Conservation (phyloP, 2,329 filamentous ascomycete genomes). For the Beauveria brongniartii region DNA sequence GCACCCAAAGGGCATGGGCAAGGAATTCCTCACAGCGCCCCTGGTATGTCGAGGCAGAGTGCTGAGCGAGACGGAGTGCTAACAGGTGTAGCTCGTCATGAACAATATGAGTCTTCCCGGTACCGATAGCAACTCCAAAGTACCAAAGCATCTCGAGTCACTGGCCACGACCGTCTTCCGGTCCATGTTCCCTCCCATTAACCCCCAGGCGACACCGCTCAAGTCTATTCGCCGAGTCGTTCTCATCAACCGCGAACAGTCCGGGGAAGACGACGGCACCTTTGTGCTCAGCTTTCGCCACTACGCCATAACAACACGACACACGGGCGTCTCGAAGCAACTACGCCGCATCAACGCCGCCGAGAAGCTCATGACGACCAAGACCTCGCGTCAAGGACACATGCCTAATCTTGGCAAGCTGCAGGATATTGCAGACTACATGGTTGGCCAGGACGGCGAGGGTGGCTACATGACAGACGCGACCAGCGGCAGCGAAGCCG, state of each 20-base stretch:
- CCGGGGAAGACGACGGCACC: conserved; percentile 51
- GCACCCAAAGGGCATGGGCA: conserved; percentile 72
- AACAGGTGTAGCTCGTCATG: conserved; percentile 68
- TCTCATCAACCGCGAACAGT: conserved; percentile 73
- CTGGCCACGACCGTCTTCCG: conserved; percentile 93
- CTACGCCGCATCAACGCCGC: conserved; percentile 78
- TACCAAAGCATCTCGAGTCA: conserved; percentile 91
- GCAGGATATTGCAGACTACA: conserved; percentile 89
- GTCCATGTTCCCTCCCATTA: conserved; percentile 91
- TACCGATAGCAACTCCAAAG: conserved; percentile 52
- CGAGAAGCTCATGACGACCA: conserved; percentile 62
- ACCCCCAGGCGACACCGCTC: conserved; percentile 80
- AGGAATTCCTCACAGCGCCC: conserved; percentile 79
- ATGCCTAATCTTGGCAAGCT: conserved; percentile 86
- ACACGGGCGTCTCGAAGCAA: conserved; percentile 74
- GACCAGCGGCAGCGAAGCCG: conserved; percentile 80
- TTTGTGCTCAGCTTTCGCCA: conserved; percentile 86
- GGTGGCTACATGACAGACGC: conserved; percentile 79
- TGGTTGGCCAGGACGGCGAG: conserved; percentile 67
- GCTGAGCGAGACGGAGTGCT: conserved; percentile 13
- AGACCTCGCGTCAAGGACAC: conserved; percentile 54
- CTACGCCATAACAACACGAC: conserved; percentile 89
- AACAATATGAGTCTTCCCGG: conserved; percentile 80
- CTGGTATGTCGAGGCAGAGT: conserved; percentile 43
- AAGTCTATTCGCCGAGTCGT: conserved; percentile 89